These are phyloP conservation scores for Geotrichum restrictum DNA, from an alignment of 1,139 yeast species.

Conservation along the genomic window DNA sequence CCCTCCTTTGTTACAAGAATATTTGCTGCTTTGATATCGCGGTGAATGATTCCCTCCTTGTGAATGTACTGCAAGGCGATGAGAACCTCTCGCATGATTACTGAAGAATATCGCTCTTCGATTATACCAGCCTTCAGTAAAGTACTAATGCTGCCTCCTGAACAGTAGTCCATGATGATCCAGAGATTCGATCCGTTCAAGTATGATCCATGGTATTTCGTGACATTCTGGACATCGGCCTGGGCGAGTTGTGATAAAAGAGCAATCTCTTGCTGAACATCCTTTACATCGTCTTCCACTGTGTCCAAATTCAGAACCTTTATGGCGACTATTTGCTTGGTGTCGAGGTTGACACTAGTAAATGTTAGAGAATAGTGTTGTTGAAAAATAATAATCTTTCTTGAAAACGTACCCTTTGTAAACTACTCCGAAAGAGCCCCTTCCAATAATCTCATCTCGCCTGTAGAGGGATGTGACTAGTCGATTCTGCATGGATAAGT, in stretches of 20 bases:
- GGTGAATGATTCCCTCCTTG: constrained; percentile 83
- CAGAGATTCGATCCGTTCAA: constrained; percentile 84
- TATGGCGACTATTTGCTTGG: constrained; percentile 82
- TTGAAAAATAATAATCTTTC: too few relatives aligned
- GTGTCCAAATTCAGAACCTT: constrained; percentile 90
- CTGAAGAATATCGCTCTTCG: constrained; percentile 78
- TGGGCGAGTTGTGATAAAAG: constrained; percentile 76
- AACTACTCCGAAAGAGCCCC: constrained; percentile 96
- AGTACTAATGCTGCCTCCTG: constrained; percentile 92
- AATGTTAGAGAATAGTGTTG: constrained; percentile 26
- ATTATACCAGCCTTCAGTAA: constrained; percentile 81
- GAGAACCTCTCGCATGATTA: constrained; percentile 75
- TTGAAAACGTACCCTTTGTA: constrained; percentile 69
- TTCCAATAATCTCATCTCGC: constrained; percentile 86
- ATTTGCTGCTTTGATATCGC: constrained; percentile 95
- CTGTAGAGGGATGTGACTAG: constrained; percentile 46
- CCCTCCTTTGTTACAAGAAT: constrained; percentile 87
- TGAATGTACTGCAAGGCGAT: constrained; percentile 80
- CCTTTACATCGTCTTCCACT: constrained; percentile 88
- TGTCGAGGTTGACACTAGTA: constrained; percentile 46
- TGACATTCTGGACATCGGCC: constrained; percentile 71
- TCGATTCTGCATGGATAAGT: too few relatives aligned
- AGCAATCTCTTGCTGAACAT: constrained; percentile 90
- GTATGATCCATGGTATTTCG: constrained; percentile 87
- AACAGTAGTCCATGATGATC: constrained; percentile 97